Evolutionary conservation across 2,329 filamentous ascomycete genomes (phyloP), one percentile per base, ranked within the genome.

Genomic region (Ophiocordyceps sinensis): DNA sequence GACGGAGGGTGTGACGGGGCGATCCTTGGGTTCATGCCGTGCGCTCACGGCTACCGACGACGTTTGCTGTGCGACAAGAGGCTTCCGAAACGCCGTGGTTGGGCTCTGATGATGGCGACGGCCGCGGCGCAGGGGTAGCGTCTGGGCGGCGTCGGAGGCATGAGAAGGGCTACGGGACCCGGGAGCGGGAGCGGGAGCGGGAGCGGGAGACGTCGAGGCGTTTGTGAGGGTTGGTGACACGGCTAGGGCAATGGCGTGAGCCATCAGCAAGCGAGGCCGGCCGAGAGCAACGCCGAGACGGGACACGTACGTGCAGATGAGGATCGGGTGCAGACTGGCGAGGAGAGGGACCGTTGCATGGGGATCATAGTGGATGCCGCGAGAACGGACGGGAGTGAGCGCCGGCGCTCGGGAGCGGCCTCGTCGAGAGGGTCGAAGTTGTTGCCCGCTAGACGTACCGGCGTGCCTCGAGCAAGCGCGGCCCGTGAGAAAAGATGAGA

Each of bases 291-390:
- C n/a, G 37, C 12, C 41, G 23, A 36, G 21, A 26, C 21, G 38
- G 36, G 34, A 32, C 15, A 79, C 77, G 58, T 77, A 80, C 76
- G 68, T 54, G 70, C 64, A 60, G 72, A n/a, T n/a, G n/a, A 70
- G 50, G 71, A 65, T 53, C 69, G 66, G 49, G 69, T 65, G 62
- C 69, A 69, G 61, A 75, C 73, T 52, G 75, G 71, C 59, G 76
- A 78, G 49, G 77, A 79, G 47, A 72, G 64, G 48, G 73, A 76
- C 53, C 70, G 70, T 62, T 77, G 71, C 72, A 76, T 75, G 61
- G 72, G 70, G 57, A 73, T 71, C 70, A 76, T 75, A 61, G 58
- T 70, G 67, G 19, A 60, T 59, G 59, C 26, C 14, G 32, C 63
- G 66, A 68, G 69, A 54, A 54, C 4, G 14, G 32, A 58, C 19